A percentile compares a stretch with the other conserved stretches of the same genome.
Conservation (phyloP, 371 early-diverging fungal species). For the Apophysomyces trapeziformis region DNA sequence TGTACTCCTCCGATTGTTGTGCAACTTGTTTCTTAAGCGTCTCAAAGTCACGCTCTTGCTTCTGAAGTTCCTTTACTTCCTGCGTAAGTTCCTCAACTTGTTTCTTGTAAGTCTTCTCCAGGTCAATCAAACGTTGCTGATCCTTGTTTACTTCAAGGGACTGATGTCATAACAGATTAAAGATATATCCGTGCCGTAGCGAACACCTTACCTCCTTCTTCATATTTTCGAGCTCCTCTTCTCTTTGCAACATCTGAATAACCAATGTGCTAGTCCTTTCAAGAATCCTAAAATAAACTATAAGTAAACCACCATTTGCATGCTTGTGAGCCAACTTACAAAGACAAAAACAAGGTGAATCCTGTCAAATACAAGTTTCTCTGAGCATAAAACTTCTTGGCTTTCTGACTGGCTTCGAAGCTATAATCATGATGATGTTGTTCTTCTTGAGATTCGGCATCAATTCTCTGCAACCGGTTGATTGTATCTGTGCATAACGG, state of each 20-base stretch:
- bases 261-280: slow-evolving; percentile 78
- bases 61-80: slow-evolving; percentile 59
- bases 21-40: slow-evolving; percentile 79
- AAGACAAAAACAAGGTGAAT: slow-evolving; percentile 84
- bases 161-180: not conserved
- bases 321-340: slow-evolving; percentile 42
- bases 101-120: slow-evolving; percentile 37
- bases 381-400: slow-evolving; percentile 86
- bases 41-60: slow-evolving; percentile 66
- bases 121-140: slow-evolving; percentile 36
- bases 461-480: slow-evolving; percentile 68
- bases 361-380: slow-evolving; percentile 91
- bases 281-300: slow-evolving; percentile 53
- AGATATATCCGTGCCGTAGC: not conserved
- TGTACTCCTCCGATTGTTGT: slow-evolving; percentile 73
- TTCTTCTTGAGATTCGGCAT: slow-evolving; percentile 40
- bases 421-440: slow-evolving; percentile 47
- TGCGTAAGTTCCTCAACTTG: slow-evolving; percentile 33
- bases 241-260: slow-evolving; percentile 68
- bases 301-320: not conserved
- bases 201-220: slow-evolving; percentile 52
- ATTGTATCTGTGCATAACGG: slow-evolving; percentile 58
- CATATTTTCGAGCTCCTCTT: slow-evolving; percentile 66
- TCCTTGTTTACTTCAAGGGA: slow-evolving; percentile 25
- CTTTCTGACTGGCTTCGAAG: slow-evolving; percentile 65